Base-by-base conservation (phyloP, 1,284 basidiomycete species). In the Leccinum solheimii region DNA sequence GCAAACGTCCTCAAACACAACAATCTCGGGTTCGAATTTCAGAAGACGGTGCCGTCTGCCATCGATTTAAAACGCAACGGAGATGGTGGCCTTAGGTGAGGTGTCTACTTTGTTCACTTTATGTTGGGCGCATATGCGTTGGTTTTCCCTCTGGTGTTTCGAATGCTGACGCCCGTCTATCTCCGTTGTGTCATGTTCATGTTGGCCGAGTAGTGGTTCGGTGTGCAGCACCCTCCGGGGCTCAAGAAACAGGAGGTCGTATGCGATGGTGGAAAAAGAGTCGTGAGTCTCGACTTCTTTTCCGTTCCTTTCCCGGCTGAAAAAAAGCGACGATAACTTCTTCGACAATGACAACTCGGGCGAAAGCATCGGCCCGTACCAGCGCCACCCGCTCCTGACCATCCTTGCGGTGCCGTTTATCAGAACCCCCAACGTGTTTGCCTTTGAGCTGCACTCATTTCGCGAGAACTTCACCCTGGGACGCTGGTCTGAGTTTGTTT, bases 401-500 rank as follows among this genome's bases (percentile, higher is more conserved):
- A 10, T 72, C 23, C 52, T 73, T 2, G 64, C 48, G 13, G 65
- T 72, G 0, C 9, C 76, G 4, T 58, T 75, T 5, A 50, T 76
- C 32, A 64, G 21, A 43, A 65, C 73, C 53, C 70, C 74, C 9
- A 67, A 76, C 26, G 55, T 73, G 11, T 76, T 57, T 48, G 73
- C 70, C 9, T 62, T 3, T 5, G 72, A 75, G 60, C 48, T 73
- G 48, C 56, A 75, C 57, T 64, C 67, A 2, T 66, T 73, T 32
- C 69, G 67, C 30, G 63, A 72, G 16, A 62, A 36, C 38, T 75
- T 76, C 53, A 67, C 65, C 11, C 70, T 67, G 3, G 57, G 30
- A 4, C 67, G 72, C 10, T 76, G 70, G 73, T 62, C 60, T 9
- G 61, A n/a, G 5, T 76, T 73, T 61, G 72, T 73, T 26, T 34